Conservation (phyloP, 768 basidiomycete genomes). For the Hygrophorus pudorinus region DNA sequence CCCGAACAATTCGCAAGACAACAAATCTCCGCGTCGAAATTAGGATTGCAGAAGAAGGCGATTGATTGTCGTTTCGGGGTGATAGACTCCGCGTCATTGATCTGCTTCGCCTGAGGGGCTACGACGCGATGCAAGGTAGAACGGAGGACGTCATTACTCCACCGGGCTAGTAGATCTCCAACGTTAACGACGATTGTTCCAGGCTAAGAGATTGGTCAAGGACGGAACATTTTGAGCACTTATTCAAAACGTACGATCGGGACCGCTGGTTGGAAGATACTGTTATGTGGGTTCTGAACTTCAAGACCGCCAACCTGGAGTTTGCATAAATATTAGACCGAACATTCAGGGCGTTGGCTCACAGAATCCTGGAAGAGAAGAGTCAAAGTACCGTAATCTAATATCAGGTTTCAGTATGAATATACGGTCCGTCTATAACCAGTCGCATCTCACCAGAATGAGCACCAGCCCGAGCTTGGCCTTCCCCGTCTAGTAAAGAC, state of each 20-base stretch:
- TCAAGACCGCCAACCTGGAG: slow-evolving; percentile 67
- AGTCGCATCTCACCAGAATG: slow-evolving; percentile 47
- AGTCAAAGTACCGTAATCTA: slow-evolving; percentile 77
- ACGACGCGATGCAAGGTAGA: slow-evolving; percentile 82
- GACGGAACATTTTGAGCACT: slow-evolving; percentile 2
- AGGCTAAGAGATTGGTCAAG: slow-evolving; percentile 32
- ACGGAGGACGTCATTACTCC: slow-evolving; percentile 73
- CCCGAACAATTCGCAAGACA: slow-evolving; percentile 54
- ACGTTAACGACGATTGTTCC: slow-evolving; percentile 78
- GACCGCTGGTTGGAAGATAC: slow-evolving; percentile 56
- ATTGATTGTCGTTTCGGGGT: slow-evolving; percentile 68
- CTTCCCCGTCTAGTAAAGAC: slow-evolving; percentile 43
- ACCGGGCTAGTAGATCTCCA: slow-evolving; percentile 71
- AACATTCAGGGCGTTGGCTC: slow-evolving; percentile 9
- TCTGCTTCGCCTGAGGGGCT: slow-evolving; percentile 45
- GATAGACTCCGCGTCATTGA: slow-evolving; percentile 39
- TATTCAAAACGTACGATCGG: slow-evolving; percentile 50
- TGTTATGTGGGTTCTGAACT: slow-evolving; percentile 73
- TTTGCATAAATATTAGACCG: background rate
- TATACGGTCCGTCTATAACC: background rate
- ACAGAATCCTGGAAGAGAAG: slow-evolving; percentile 73
- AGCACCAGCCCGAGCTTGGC: slow-evolving; percentile 73
- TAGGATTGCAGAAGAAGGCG: slow-evolving; percentile 84
- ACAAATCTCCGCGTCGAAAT: slow-evolving; percentile 53
- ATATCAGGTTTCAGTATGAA: background rate